Evolutionary conservation across 1,284 basidiomycete genomes (phyloP).

Genomic region (Pyrrhoderma lamaoense): DNA sequence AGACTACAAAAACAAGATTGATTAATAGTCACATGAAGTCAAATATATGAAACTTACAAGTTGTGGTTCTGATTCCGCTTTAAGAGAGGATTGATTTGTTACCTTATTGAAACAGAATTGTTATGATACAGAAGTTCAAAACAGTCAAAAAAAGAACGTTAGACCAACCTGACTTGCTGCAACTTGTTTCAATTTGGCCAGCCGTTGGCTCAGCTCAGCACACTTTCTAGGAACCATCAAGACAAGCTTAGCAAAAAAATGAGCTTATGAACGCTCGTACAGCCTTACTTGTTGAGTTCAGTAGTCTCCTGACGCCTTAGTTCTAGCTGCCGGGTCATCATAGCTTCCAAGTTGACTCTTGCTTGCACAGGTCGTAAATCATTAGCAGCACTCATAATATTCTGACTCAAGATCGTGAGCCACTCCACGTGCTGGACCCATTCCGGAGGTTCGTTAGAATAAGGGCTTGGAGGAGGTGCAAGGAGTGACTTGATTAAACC

Average conservation of each 20-base stretch:
- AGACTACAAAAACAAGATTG: slow-evolving; percentile 7
- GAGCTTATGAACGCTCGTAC: not conserved
- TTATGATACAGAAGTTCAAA: too few species aligned
- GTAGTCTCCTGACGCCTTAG: slow-evolving; percentile 60
- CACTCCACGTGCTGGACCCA: slow-evolving; percentile 69
- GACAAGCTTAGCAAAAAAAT: not conserved
- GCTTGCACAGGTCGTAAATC: slow-evolving; percentile 79
- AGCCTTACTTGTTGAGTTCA: slow-evolving; percentile 50
- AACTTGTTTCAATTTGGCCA: slow-evolving; percentile 37
- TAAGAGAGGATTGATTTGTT: too few species aligned
- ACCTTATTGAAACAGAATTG: too few species aligned
- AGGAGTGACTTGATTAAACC: slow-evolving; percentile 54
- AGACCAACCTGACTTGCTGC: not conserved
- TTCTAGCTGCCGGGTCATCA: slow-evolving; percentile 71
- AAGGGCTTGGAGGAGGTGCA: slow-evolving; percentile 48
- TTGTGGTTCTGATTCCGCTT: too few species aligned
- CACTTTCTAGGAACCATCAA: slow-evolving; percentile 50
- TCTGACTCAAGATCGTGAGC: slow-evolving; percentile 68
- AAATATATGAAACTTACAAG: too few species aligned
- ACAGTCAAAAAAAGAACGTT: not conserved
- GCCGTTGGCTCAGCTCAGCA: slow-evolving; percentile 53
- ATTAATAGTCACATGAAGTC: too few species aligned
- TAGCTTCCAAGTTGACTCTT: slow-evolving; percentile 60
- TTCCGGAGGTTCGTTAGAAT: slow-evolving; percentile 46
- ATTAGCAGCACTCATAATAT: slow-evolving; percentile 75